Base-by-base conservation (phyloP, 2,329 filamentous ascomycete species). In the Paecilomyces fulvus region DNA sequence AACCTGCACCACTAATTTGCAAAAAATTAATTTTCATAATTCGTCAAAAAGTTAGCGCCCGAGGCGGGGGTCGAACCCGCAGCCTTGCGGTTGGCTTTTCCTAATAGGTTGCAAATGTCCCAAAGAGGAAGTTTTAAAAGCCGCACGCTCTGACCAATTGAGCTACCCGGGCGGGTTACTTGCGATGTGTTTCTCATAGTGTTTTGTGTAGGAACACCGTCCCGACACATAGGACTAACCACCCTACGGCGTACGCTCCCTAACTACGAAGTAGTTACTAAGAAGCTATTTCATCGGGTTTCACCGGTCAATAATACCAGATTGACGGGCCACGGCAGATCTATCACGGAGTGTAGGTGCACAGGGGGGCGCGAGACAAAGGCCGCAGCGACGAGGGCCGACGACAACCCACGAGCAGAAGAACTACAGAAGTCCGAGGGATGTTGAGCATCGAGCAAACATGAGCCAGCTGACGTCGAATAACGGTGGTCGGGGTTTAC, bases 11-110 rank as follows among this genome's bases (percentile, higher is more conserved):
- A 21, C 21, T 21, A 21, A 21, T 21, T 21, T 21, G 21, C 21
- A 21, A 21, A 21, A 21, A 21, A 2, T 21, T 21, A 21, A 21
- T 21, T 21, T 21, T 21, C 3, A 21, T n/a, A 3, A 21, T 21
- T 21, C 21, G 21, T 21, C 21, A 21, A 21, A 21, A 21, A 21
- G 21, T 3, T 21, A 21, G 21, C 21, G 21, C 21, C 21, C 21
- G 21, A 21, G 21, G 51, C 74, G 76, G 77, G 77, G 76, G 75
- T 79, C 77, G 77, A 80, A 81, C 80, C 76, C 76, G 74, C 77
- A 80, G 75, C 77, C 77, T 80, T 79, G 75, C 80, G 78, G 79
- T 49, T 21, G 21, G 21, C 21, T 21, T 21, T 21, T 3, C 21
- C 1, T 21, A 21, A 21, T 21, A 21, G 21, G 21, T 21, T 21